phyloP scores from a whole-genome alignment of 768 basidiomycete genomes.

The Amylocystis lapponica region DNA sequence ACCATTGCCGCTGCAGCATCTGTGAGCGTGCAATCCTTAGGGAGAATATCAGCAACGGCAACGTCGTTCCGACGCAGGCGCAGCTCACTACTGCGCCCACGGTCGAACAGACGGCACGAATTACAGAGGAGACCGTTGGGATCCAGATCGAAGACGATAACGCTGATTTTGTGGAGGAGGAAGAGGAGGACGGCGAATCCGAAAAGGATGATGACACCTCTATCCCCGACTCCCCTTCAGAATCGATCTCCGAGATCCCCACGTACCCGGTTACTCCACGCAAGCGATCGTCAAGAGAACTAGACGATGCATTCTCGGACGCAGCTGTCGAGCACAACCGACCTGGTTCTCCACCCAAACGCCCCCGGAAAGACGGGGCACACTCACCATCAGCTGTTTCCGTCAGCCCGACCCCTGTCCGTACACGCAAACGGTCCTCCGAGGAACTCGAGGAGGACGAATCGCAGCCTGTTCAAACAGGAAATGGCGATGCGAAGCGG shows the following conservation, averaged over 20 bases:
- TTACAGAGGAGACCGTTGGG: slow-evolving; percentile 14
- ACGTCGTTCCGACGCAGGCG: slow-evolving; percentile 23
- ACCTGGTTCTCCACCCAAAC: slow-evolving; percentile 36
- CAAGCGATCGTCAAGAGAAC: slow-evolving; percentile 34
- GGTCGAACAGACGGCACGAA: too few species aligned
- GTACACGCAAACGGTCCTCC: slow-evolving; percentile 20
- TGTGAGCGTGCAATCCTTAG: slow-evolving; percentile 61
- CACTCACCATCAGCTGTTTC: slow-evolving; percentile 7
- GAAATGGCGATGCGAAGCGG: slow-evolving; percentile 10
- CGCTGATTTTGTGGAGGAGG: slow-evolving; percentile 17
- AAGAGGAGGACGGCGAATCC: slow-evolving; percentile 29
- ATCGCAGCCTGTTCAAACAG: not conserved
- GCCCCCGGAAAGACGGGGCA: slow-evolving; percentile 24
- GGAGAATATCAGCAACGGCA: slow-evolving; percentile 39
- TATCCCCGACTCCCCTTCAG: too few species aligned
- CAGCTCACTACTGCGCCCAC: too few species aligned
- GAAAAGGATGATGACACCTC: slow-evolving; percentile 24
- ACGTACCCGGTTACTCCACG: slow-evolving; percentile 18
- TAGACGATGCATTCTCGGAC: slow-evolving; percentile 23
- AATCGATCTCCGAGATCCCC: slow-evolving; percentile 22
- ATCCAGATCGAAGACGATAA: slow-evolving; percentile 10
- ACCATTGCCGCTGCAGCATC: slow-evolving; percentile 67
- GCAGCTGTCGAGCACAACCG: too few species aligned
- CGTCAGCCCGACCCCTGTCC: not conserved
- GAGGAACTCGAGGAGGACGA: slow-evolving; percentile 22